A percentile compares a stretch with the other conserved stretches of the same genome.
phyloP scores from a whole-genome alignment of 805 yeast species.

The Ogataea henricii region DNA sequence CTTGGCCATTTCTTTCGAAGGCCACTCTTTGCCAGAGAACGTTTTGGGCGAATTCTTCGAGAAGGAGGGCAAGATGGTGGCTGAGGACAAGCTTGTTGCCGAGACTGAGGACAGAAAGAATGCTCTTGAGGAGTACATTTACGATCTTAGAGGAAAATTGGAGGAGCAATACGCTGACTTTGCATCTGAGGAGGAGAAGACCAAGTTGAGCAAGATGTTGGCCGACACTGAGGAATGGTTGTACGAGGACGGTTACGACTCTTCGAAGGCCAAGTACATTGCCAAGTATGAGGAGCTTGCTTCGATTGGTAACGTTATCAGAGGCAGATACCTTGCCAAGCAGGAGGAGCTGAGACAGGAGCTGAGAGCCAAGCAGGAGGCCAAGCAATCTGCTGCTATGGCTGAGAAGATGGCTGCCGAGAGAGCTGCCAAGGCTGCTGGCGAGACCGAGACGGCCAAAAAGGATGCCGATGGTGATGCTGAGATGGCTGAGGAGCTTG shows the following conservation, averaged over 20 bases:
- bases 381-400: constrained; percentile 77
- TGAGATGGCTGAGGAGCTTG: constrained; percentile 34
- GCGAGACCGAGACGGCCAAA: constrained; percentile 29
- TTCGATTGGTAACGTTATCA: constrained; percentile 88
- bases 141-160: constrained; percentile 94
- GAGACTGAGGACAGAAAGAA: constrained; percentile 99
- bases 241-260: constrained; percentile 95
- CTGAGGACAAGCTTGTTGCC: constrained; percentile 94
- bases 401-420: constrained; percentile 83
- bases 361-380: constrained; percentile 81
- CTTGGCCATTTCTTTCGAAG: constrained; percentile 59
- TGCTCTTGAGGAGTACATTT: constrained; percentile 97
- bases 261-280: constrained; percentile 93
- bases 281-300: constrained; percentile 98
- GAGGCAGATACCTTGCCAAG: constrained; percentile 91
- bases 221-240: constrained; percentile 96
- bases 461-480: constrained; percentile 39
- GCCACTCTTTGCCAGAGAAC: constrained; percentile 61
- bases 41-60: constrained; percentile 67
- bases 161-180: constrained; percentile 88
- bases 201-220: constrained; percentile 69
- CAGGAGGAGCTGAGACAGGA: constrained; percentile 95
- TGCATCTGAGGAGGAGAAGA: constrained; percentile 90
- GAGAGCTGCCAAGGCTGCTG: constrained; percentile 53
- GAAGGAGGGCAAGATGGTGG: constrained; percentile 78